Evolutionary conservation across 306 rosid species (phyloP), one percentile per base, ranked within the genome.

Genomic region (Gastrolobium bilobum): DNA sequence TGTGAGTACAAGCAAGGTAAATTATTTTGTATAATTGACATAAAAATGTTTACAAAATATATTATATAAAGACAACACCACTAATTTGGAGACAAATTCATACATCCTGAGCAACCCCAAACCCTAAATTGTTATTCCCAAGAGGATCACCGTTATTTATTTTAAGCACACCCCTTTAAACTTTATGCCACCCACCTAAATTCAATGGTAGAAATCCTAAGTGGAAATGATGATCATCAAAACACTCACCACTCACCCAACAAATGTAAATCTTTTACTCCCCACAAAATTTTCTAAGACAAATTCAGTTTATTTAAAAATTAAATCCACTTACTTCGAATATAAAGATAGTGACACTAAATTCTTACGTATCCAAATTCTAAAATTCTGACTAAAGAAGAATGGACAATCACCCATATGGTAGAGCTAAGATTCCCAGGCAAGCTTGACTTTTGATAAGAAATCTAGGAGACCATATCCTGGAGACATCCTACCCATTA

Each of bases 381-480:
- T 50, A 50, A 13, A 50, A 26, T 50, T 50, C 2, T 50, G 56
- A 4, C 56, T 2, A 15, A 47, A 44, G 4, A 50, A 50, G 26
- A n/a, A 13, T 13, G 4, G 56, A 50, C 14, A 50, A n/a, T 20
- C 29, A 50, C 14, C 15, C 26, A 50, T 50, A n/a, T 50, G 14
- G 56, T 50, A 50, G 26, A 50, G 56, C 14, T n/a, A 50, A 50
- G 29, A 26, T 50, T 50, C 4, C 7, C 15, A 13, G 26, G 2
- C 56, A 50, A 50, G 56, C 56, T 50, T 50, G 52, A 14, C 52
- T 10, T 47, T 50, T 50, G 56, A 50, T 50, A 50, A 50, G 20
- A 13, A 13, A n/a, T 6, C 56, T 50, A 50, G 26, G 29, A 7
- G 26, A 50, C 56, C 1, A 50, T 50, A 4, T 50, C 56, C 2